These are phyloP conservation scores for Pythium grandisporangium DNA, from an alignment of 352 stramenopile genomes.

Conservation along the genomic window DNA sequence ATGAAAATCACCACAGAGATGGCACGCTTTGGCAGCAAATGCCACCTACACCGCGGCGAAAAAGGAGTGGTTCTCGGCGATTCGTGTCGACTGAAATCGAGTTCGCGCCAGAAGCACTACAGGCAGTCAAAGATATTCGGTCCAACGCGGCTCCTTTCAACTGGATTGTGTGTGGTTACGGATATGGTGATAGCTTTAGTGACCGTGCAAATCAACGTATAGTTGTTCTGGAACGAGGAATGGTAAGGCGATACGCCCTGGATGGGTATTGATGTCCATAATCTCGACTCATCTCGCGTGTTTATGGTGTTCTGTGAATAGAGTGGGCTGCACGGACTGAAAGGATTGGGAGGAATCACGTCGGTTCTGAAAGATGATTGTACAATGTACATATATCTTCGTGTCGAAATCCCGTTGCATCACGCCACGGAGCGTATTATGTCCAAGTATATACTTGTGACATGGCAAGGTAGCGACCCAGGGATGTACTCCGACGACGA, in stretches of 20 bases:
- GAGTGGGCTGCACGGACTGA: conserved; percentile 74
- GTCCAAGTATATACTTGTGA: conserved; percentile 84
- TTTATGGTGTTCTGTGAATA: too few relatives aligned
- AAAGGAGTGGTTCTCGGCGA: conserved; percentile 54
- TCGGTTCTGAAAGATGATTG: conserved; percentile 55
- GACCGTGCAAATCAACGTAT: conserved; percentile 54
- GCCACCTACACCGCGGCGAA: conserved; percentile 46
- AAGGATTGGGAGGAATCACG: conserved; percentile 75
- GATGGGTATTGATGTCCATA: too few relatives aligned
- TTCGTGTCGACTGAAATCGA: conserved; percentile 81
- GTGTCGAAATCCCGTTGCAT: conserved; percentile 79
- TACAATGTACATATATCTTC: conserved; percentile 88
- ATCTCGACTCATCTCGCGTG: too few relatives aligned
- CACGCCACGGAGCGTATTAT: conserved; percentile 74
- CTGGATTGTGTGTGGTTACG: conserved; percentile 79
- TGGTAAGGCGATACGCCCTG: too few relatives aligned
- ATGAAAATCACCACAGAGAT: conserved; percentile 30
- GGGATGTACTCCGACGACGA: conserved; percentile 72
- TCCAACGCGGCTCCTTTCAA: conserved; percentile 76
- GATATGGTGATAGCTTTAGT: conserved; percentile 47
- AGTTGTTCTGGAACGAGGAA: conserved; percentile 77
- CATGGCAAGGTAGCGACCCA: conserved; percentile 62
- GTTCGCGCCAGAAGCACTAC: conserved; percentile 56
- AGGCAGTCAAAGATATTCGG: conserved; percentile 72
- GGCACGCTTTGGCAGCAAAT: conserved; percentile 40